Conservation (phyloP, 2,329 filamentous ascomycete species). For the Coniochaeta pulveracea region DNA sequence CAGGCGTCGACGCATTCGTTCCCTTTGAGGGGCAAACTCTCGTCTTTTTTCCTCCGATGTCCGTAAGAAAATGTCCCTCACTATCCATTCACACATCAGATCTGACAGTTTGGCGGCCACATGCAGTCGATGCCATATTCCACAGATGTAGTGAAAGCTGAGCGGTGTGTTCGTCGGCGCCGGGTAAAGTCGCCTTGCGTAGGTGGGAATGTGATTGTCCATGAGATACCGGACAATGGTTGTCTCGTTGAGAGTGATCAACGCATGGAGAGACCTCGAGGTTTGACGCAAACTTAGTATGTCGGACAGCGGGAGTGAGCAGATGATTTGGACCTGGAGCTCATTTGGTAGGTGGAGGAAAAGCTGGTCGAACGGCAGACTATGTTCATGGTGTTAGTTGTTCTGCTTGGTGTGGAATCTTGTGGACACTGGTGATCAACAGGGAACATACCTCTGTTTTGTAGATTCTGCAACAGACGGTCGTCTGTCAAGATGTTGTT, state of each 20-base stretch:
- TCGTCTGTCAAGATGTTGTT: conserved; percentile 14
- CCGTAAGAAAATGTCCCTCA: conserved; percentile 52
- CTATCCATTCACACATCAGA: conserved; percentile 53
- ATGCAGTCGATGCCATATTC: conserved; percentile 54
- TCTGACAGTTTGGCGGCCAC: conserved; percentile 51
- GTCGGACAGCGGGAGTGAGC: conserved; percentile 47
- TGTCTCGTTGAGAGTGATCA: conserved; percentile 48
- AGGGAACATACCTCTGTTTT: conserved; percentile 20
- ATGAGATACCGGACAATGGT: conserved; percentile 52
- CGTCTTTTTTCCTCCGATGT: conserved; percentile 40
- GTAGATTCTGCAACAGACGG: conserved; percentile 10
- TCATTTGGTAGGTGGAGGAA: conserved; percentile 49
- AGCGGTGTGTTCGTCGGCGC: conserved; percentile 31
- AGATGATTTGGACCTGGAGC: conserved; percentile 51
- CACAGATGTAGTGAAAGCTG: conserved; percentile 50
- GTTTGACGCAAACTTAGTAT: conserved; percentile 46
- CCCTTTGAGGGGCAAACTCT: conserved; percentile 49
- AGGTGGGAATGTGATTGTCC: conserved; percentile 46
- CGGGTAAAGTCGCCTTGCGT: conserved; percentile 49
- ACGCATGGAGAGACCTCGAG: conserved; percentile 46
- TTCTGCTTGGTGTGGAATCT: conserved; percentile 1
- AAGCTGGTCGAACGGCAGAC: conserved; percentile 41
- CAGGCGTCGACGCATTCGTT: conserved; percentile 52
- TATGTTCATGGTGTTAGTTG: conserved; percentile 6
- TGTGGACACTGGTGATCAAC: no score